Evolutionary conservation across 208 protist genomes (phyloP).

Genomic region (Crithidia mellificae): DNA sequence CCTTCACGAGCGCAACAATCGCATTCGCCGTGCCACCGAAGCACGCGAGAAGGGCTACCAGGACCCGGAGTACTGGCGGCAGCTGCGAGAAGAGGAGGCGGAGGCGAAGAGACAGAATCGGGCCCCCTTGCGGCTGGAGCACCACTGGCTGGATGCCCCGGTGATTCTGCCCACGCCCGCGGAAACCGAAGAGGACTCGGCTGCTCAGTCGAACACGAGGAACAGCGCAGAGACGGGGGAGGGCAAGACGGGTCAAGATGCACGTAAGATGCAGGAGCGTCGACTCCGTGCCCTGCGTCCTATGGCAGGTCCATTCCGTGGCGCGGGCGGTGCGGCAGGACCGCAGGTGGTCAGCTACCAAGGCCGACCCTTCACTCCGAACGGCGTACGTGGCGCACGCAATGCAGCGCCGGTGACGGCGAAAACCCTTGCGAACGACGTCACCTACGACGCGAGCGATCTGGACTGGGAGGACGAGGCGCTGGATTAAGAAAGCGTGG

Average conservation of each 20-base stretch:
- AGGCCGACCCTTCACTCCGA: conserved; percentile 53
- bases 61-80: conserved; percentile 46
- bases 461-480: conserved; percentile 26
- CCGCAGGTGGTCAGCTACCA: conserved; percentile 46
- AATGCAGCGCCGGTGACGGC: conserved; percentile 17
- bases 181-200: neutral
- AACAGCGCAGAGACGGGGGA: neutral
- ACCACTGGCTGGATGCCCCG: conserved; percentile 28
- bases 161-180: neutral
- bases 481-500: neutral
- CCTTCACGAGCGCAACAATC: conserved; percentile 42
- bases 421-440: conserved; percentile 22
- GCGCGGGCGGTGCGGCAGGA: conserved; percentile 7
- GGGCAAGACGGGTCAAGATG: neutral
- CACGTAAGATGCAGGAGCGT: conserved; percentile 10
- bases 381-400: conserved; percentile 39
- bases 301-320: neutral
- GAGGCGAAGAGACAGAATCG: conserved; percentile 15
- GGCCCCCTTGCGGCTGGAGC: conserved; percentile 22
- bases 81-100: conserved; percentile 33
- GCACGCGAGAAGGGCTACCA: conserved; percentile 33
- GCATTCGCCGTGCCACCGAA: conserved; percentile 39
- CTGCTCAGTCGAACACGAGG: neutral
- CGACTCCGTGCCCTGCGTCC: neutral
- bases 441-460: conserved; percentile 27